Conservation (phyloP, 2,329 filamentous ascomycete genomes). For the Alternaria alternata region DNA sequence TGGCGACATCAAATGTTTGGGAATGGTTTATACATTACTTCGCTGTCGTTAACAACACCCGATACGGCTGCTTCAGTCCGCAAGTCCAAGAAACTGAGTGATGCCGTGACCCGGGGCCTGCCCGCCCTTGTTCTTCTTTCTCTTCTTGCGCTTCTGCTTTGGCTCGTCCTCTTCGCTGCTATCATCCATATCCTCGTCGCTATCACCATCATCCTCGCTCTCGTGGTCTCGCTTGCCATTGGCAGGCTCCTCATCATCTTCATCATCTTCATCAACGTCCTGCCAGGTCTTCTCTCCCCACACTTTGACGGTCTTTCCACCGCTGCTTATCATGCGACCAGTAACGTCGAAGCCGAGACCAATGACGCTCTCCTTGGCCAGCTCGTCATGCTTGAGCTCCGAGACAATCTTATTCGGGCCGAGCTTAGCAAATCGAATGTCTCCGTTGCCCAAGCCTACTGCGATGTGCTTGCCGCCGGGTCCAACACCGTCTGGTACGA, state of each 20-base stretch:
- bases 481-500: constrained; percentile 74
- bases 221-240: constrained; percentile 52
- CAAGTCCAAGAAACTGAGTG: constrained; percentile 46
- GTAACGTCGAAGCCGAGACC: constrained; percentile 84
- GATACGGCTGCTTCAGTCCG: constrained; percentile 24
- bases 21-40: not conserved
- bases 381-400: constrained; percentile 78
- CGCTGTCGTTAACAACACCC: not conserved
- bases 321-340: constrained; percentile 87
- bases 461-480: constrained; percentile 75
- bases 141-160: constrained; percentile 55
- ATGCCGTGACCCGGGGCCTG: constrained; percentile 46
- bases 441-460: constrained; percentile 83
- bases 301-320: constrained; percentile 85
- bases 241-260: constrained; percentile 40
- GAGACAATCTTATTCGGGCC: constrained; percentile 74
- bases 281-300: constrained; percentile 78
- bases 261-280: constrained; percentile 56
- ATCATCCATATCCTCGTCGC: constrained; percentile 48
- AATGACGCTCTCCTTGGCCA: constrained; percentile 76
- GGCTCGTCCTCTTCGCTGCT: constrained; percentile 57
- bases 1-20: not conserved
- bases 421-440: constrained; percentile 78
- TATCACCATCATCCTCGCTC: constrained; percentile 45
- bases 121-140: constrained; percentile 50